Evolutionary conservation across 805 yeast genomes (phyloP).

Genomic region (Kluyveromyces aestuarii): DNA sequence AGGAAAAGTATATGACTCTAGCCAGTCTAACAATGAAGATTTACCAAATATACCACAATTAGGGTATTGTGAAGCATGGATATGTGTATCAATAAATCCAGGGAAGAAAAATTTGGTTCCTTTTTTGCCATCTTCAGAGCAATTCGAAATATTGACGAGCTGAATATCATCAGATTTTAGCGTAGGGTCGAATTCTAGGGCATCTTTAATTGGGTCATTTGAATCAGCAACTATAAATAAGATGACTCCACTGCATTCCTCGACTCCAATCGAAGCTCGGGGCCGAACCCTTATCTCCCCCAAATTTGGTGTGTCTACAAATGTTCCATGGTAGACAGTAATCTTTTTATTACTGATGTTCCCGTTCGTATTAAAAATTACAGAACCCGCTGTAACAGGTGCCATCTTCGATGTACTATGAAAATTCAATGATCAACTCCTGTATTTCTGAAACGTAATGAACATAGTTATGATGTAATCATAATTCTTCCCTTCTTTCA

Average conservation of each 20-base stretch:
- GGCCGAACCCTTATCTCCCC: slow-evolving; percentile 48
- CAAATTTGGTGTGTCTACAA: slow-evolving; percentile 60
- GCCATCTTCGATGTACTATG: background rate
- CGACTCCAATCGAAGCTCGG: slow-evolving; percentile 55
- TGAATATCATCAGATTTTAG: slow-evolving; percentile 10
- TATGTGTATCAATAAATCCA: slow-evolving; percentile 76
- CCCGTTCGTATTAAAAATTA: background rate
- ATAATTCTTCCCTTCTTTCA: too few species aligned
- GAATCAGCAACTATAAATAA: slow-evolving; percentile 21
- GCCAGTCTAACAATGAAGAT: slow-evolving; percentile 83
- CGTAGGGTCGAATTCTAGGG: slow-evolving; percentile 12
- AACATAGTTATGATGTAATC: too few species aligned
- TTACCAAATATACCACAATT: slow-evolving; percentile 78
- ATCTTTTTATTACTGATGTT: slow-evolving; percentile 2
- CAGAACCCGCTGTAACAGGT: background rate
- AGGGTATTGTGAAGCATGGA: slow-evolving; percentile 80
- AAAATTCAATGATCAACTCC: too few species aligned
- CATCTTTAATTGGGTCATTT: slow-evolving; percentile 23
- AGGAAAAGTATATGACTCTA: slow-evolving; percentile 80
- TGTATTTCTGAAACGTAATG: too few species aligned
- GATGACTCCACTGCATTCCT: slow-evolving; percentile 35
- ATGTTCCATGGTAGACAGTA: slow-evolving; percentile 55
- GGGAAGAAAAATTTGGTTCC: slow-evolving; percentile 54
- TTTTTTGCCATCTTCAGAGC: background rate
- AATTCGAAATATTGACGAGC: slow-evolving; percentile 22